These are phyloP conservation scores for Ceratocystis diversiconidia DNA, from an alignment of 2,329 filamentous ascomycete genomes.

Conservation along the genomic window DNA sequence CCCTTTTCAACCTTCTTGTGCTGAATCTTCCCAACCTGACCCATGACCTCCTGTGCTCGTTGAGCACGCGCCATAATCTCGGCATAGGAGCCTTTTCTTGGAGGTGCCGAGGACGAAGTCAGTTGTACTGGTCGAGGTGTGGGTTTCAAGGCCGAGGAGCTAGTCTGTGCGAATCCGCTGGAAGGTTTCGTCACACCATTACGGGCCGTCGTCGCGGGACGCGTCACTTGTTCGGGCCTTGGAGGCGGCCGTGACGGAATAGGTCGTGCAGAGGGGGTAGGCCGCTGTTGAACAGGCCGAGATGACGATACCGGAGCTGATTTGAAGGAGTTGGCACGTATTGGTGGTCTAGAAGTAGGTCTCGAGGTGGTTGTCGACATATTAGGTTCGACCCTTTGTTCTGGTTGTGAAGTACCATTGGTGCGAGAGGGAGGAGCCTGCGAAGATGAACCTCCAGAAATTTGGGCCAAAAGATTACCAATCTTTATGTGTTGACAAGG, in stretches of 20 bases:
- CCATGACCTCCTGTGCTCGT: slow-evolving; percentile 46
- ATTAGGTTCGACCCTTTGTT: neutral
- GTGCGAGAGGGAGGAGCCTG: neutral
- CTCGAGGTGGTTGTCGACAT: neutral
- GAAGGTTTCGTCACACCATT: slow-evolving; percentile 12
- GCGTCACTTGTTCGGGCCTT: slow-evolving; percentile 21
- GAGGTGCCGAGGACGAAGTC: slow-evolving; percentile 25
- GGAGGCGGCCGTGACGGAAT: slow-evolving; percentile 20
- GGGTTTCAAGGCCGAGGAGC: neutral
- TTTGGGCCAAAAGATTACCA: slow-evolving; percentile 16
- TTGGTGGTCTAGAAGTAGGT: neutral
- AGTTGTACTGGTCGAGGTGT: slow-evolving; percentile 1
- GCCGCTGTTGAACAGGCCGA: slow-evolving; percentile 20
- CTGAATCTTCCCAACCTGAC: slow-evolving; percentile 56
- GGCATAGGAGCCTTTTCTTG: slow-evolving; percentile 60
- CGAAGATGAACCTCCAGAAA: slow-evolving; percentile 8
- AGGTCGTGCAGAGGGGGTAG: slow-evolving; percentile 24
- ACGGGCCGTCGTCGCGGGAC: neutral
- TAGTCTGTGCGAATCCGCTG: neutral
- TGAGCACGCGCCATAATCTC: slow-evolving; percentile 62
- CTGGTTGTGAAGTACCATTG: neutral
- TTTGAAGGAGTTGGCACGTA: slow-evolving; percentile 1
- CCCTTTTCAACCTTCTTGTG: slow-evolving; percentile 57
- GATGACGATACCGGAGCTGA: slow-evolving; percentile 12
- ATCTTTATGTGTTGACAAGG: slow-evolving; percentile 8